Evolutionary conservation across 148 eudicot species (phyloP).

Genomic region (Rhododendron ovatum): DNA sequence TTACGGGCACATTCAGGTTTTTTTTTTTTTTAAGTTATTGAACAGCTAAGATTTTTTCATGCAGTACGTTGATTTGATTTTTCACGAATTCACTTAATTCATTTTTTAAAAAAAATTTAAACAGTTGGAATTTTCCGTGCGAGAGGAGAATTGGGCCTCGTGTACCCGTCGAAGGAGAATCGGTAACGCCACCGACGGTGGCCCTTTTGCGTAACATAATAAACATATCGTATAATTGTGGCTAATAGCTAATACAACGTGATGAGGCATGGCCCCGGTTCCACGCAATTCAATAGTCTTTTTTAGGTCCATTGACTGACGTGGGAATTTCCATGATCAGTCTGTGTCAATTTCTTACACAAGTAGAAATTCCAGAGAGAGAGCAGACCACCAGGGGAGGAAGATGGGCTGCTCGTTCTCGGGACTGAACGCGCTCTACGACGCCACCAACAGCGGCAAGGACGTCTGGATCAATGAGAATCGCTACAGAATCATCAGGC

Average conservation of each 20-base stretch:
- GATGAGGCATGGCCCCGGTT: not conserved
- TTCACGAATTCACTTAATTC: too few species aligned
- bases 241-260: not conserved
- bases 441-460: slow-evolving; percentile 68
- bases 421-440: slow-evolving; percentile 87
- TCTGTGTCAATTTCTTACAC: not conserved
- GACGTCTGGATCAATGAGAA: slow-evolving; percentile 98
- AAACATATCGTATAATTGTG: too few species aligned
- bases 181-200: too few species aligned
- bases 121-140: fast-evolving
- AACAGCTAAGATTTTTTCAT: too few species aligned
- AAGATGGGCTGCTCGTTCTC: slow-evolving; percentile 95
- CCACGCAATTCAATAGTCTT: not conserved
- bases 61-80: too few species aligned
- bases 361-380: not conserved
- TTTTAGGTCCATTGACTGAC: too few species aligned
- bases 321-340: not conserved
- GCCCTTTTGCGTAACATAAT: too few species aligned
- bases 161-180: too few species aligned
- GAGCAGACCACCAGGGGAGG: not conserved
- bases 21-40: too few species aligned
- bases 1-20: too few species aligned
- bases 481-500: slow-evolving; percentile 65
- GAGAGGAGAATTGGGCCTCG: too few species aligned
- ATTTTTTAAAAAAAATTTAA: too few species aligned